Evolutionary conservation across 331 rosid species (phyloP).

Genomic region (Malus hybrid): DNA sequence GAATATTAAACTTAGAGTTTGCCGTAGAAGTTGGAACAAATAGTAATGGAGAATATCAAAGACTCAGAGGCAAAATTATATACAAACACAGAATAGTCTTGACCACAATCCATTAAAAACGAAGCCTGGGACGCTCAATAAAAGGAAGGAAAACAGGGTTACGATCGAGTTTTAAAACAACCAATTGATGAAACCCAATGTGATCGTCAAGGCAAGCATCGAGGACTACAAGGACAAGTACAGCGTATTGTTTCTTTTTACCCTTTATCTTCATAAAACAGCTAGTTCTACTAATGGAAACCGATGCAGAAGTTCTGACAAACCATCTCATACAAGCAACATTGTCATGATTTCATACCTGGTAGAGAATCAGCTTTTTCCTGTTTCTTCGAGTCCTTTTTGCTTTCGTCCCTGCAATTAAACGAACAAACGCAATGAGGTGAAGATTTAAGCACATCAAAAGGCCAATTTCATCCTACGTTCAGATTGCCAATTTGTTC

Average conservation of each 20-base stretch:
- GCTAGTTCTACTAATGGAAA: not conserved
- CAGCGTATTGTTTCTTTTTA: constrained; percentile 47
- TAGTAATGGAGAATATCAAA: not conserved
- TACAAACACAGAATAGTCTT: not conserved
- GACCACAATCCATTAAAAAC: constrained; percentile 24
- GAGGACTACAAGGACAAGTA: constrained; percentile 85
- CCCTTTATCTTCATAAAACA: not conserved
- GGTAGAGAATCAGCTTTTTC: constrained; percentile 24
- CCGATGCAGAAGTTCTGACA: not conserved
- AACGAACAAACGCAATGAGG: not conserved
- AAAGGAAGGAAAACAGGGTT: constrained; percentile 79
- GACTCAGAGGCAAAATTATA: not conserved
- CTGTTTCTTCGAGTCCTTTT: constrained; percentile 21
- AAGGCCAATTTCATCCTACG: not conserved
- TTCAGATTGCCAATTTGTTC: not conserved
- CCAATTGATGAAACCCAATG: constrained; percentile 78
- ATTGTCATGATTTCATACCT: constrained; percentile 29
- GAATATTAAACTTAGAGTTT: not conserved
- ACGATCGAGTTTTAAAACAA: constrained; percentile 78
- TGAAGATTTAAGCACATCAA: not conserved
- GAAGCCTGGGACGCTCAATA: constrained; percentile 61
- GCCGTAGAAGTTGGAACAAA: not conserved
- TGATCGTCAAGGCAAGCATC: constrained; percentile 64
- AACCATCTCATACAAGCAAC: constrained; percentile 1
- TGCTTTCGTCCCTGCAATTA: constrained; percentile 21